A percentile compares a stretch with the other conserved stretches of the same genome.
Conservation (phyloP, 176 grass and related monocot genomes). For the Metroxylon sagu region DNA sequence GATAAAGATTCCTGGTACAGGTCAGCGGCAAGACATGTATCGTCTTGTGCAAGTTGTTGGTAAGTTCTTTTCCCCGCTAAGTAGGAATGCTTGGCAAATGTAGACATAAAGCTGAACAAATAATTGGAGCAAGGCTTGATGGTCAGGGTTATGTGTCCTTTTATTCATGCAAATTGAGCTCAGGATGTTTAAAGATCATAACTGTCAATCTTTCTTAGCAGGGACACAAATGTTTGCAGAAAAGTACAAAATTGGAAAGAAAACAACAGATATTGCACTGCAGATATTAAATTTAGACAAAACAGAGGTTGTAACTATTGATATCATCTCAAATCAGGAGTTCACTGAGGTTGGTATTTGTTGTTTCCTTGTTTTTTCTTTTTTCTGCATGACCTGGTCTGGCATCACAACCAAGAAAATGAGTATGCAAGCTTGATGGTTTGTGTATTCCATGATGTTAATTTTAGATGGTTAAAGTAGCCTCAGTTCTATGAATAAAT, state of each 20-base stretch:
- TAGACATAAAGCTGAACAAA: too few relatives aligned
- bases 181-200: too few relatives aligned
- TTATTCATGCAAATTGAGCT: too few relatives aligned
- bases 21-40: conserved; percentile 97
- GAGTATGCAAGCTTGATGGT: too few relatives aligned
- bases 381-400: neutral
- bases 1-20: conserved; percentile 66
- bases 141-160: too few relatives aligned
- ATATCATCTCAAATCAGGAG: conserved; percentile 95
- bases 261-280: conserved; percentile 74
- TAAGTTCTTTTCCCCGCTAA: conserved; percentile 29
- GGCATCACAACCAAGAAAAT: neutral
- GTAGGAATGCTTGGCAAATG: too few relatives aligned
- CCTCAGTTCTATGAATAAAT: too few relatives aligned
- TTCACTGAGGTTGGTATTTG: conserved; percentile 70
- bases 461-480: too few relatives aligned
- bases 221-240: conserved; percentile 69
- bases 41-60: conserved; percentile 91
- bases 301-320: conserved; percentile 72
- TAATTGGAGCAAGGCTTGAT: too few relatives aligned
- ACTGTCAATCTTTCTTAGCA: conserved; percentile 27
- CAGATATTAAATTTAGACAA: conserved; percentile 97
- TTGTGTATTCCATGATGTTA: too few relatives aligned
- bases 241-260: conserved; percentile 82
- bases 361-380: neutral